Evolutionary conservation across 2,329 filamentous ascomycete species (phyloP), one percentile per base, ranked within the genome.

Genomic region (Fusarium subtropicale): DNA sequence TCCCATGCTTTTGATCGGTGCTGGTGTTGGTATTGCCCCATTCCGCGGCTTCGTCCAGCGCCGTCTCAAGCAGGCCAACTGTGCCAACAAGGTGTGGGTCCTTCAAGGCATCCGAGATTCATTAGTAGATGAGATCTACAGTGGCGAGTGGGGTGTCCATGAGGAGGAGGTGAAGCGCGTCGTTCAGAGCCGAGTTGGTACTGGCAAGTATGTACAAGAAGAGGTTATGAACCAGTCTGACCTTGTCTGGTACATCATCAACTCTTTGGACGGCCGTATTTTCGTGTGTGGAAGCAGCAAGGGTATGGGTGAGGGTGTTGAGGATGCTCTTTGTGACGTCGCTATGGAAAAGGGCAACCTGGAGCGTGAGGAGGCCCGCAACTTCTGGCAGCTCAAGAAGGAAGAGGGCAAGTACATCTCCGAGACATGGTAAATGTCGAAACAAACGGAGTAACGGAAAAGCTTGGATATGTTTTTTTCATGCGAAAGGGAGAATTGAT

Each of bases 31-130:
- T 69, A 95, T 99, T 79, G 96, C 96, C 13, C 96, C 96, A 0
- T 99, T 99, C 90, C 90, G 96, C 50, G 96, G 96, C 60, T 99
- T 99, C 79, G 97, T 99, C 45, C 92, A 98, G 82, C 93, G 97
- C 63, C 88, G 94, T 15, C 86, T 97, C 60, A 95, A 95, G 85
- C 96, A 94, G 66, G 94, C 94, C 76, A 97, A 97, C 81, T 97
- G 94, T 77, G 94, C 93, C 68, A 97, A 97, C 85, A 97, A 97
- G 83, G 95, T 97, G 74, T 97, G 94, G 94, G 92, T 97, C 46
- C 87, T 97, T 45, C 94, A 97, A 81, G 94, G 94, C 39, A 90
- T 97, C 46, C 91, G 94, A n/a, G 96, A 99, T 81, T 94, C 92
- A 28, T 88, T 97, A 42, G 88, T 98, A 24, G 96, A 99, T 76